phyloP scores from a whole-genome alignment of 2,329 filamentous ascomycete species.

The Mollisia scopiformis region DNA sequence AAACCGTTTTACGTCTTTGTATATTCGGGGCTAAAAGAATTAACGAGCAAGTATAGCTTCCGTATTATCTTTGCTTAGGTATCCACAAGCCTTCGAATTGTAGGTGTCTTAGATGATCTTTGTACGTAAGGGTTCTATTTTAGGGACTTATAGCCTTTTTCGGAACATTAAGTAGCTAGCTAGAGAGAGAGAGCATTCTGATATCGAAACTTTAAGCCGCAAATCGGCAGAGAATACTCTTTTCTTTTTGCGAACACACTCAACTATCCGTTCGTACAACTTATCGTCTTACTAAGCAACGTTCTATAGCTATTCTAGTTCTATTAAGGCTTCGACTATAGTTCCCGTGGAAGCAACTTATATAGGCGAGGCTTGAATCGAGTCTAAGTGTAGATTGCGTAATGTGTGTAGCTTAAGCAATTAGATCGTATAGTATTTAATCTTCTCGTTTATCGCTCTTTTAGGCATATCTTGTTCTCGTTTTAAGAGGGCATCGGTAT shows the following conservation, averaged over 20 bases:
- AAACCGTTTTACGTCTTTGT: too few relatives aligned
- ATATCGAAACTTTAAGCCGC: neutral
- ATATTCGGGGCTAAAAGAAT: neutral
- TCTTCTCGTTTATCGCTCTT: neutral
- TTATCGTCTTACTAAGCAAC: neutral
- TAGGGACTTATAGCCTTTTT: neutral
- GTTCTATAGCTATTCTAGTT: neutral
- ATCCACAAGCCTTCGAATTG: neutral
- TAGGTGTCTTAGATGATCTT: conserved; percentile 2
- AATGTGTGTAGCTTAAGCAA: neutral
- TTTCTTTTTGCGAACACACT: neutral
- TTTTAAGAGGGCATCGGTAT: neutral
- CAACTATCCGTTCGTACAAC: neutral
- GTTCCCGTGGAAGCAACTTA: neutral
- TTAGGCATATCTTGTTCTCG: neutral
- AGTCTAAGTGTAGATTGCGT: neutral
- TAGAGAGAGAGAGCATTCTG: neutral
- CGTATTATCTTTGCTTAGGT: conserved; percentile 4
- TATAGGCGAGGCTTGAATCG: neutral
- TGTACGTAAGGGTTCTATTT: neutral
- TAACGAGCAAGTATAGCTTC: neutral
- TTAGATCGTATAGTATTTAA: neutral
- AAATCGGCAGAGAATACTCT: neutral
- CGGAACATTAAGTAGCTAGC: neutral
- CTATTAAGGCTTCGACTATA: neutral